phyloP scores from a whole-genome alignment of 805 yeast species.

The Yamadazyma laniorum region DNA sequence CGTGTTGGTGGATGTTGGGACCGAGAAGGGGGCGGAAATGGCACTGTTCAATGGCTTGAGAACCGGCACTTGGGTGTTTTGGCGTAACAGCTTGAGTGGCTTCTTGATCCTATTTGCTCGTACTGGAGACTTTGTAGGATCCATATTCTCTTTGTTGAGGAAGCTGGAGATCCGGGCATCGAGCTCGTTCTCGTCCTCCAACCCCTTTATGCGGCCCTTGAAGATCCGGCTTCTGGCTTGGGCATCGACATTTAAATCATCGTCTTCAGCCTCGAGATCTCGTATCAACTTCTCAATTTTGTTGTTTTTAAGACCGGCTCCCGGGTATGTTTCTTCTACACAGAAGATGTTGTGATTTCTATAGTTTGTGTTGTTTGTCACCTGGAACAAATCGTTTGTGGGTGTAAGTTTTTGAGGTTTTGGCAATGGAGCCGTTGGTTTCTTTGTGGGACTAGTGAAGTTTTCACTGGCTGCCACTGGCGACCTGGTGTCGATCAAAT shows the following conservation, averaged over 20 bases:
- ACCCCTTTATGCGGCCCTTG: slow-evolving; percentile 31
- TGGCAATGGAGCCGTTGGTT: slow-evolving; percentile 2
- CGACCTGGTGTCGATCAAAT: not conserved
- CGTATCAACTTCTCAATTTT: slow-evolving; percentile 38
- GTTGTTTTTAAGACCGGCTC: slow-evolving; percentile 24
- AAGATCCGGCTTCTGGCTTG: slow-evolving; percentile 34
- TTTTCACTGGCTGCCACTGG: not conserved
- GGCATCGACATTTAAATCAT: slow-evolving; percentile 32
- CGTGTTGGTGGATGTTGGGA: not conserved
- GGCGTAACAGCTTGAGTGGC: slow-evolving; percentile 6
- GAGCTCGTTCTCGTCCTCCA: slow-evolving; percentile 22
- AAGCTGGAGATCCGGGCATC: slow-evolving; percentile 31
- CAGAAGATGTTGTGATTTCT: slow-evolving; percentile 7
- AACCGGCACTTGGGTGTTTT: slow-evolving; percentile 4
- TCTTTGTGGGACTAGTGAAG: slow-evolving; percentile 6
- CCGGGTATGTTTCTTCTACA: slow-evolving; percentile 4
- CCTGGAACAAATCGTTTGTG: slow-evolving; percentile 14
- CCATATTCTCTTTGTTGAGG: slow-evolving; percentile 33
- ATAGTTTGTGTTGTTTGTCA: slow-evolving; percentile 10
- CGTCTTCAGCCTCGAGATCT: slow-evolving; percentile 26
- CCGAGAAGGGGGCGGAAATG: not conserved
- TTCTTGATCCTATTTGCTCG: slow-evolving; percentile 8
- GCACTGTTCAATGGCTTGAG: slow-evolving; percentile 6
- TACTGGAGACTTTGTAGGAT: slow-evolving; percentile 12
- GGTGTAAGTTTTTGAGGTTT: slow-evolving; percentile 2